phyloP scores from a whole-genome alignment of 1,284 basidiomycete genomes.

The Ganoderma sinense region DNA sequence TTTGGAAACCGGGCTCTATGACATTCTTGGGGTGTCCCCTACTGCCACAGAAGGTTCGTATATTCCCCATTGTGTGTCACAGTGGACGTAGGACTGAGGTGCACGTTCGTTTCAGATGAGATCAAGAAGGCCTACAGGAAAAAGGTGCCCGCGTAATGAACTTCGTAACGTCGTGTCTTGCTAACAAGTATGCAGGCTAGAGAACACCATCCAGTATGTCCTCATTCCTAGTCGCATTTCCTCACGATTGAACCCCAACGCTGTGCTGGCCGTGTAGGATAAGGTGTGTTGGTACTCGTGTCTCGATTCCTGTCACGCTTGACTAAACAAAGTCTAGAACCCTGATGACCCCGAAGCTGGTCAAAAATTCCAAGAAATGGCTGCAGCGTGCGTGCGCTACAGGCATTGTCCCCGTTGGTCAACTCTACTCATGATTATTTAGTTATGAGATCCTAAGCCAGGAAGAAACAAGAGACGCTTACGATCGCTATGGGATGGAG shows the following conservation, averaged over 20 bases:
- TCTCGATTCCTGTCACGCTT: too few species aligned
- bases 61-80: slow-evolving; percentile 3
- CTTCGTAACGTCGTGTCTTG: slow-evolving; percentile 10
- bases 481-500: slow-evolving; percentile 84
- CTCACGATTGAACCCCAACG: not conserved
- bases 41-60: slow-evolving; percentile 72
- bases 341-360: slow-evolving; percentile 81
- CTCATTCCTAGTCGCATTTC: slow-evolving; percentile 8
- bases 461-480: slow-evolving; percentile 77
- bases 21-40: slow-evolving; percentile 76
- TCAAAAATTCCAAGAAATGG: slow-evolving; percentile 89
- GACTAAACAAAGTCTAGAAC: slow-evolving; percentile 55
- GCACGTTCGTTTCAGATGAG: slow-evolving; percentile 60
- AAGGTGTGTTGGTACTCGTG: slow-evolving; percentile 54
- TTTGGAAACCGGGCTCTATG: slow-evolving; percentile 80
- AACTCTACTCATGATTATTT: slow-evolving; percentile 10
- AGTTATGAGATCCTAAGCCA: slow-evolving; percentile 91
- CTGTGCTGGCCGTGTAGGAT: slow-evolving; percentile 51
- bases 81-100: slow-evolving; percentile 19
- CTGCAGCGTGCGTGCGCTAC: slow-evolving; percentile 81
- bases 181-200: slow-evolving; percentile 67
- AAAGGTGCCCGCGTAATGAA: slow-evolving; percentile 61
- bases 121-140: slow-evolving; percentile 94
- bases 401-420: slow-evolving; percentile 10
- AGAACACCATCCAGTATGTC: slow-evolving; percentile 88